Percentiles rank a stretch among this genome's conserved stretches.
These are phyloP conservation scores for Dioszegia hungarica DNA, from an alignment of 768 basidiomycete species.

Conservation along the genomic window DNA sequence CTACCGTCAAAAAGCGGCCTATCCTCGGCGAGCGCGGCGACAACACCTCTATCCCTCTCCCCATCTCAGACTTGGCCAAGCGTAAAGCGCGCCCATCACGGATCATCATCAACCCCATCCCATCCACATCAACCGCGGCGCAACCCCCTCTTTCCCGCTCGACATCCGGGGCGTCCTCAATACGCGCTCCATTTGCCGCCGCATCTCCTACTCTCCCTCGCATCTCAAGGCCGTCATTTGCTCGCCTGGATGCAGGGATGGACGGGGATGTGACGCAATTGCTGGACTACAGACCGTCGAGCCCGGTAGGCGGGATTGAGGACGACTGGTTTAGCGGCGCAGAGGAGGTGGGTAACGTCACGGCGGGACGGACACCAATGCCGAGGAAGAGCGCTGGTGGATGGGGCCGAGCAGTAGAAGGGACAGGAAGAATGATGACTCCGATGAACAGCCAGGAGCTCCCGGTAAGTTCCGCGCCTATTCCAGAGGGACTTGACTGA, in stretches of 20 bases:
- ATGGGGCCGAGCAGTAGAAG: conserved; percentile 2
- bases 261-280: conserved; percentile 12
- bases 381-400: not conserved
- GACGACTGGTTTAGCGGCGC: conserved; percentile 6
- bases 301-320: conserved; percentile 1
- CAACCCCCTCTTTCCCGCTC: too few relatives aligned
- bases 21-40: conserved; percentile 8
- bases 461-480: conserved; percentile 5
- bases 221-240: not conserved
- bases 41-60: not conserved
- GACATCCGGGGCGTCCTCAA: not conserved
- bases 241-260: conserved; percentile 2
- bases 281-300: conserved; percentile 2
- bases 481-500: not conserved
- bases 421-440: conserved; percentile 16
- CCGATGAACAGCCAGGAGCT: conserved; percentile 19
- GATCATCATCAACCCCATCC: not conserved
- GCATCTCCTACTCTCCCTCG: not conserved
- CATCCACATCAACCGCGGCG: not conserved
- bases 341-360: not conserved
- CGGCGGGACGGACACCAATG: conserved; percentile 1
- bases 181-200: not conserved
- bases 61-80: not conserved
- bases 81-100: not conserved
- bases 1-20: not conserved